Evolutionary conservation across 1,139 yeast genomes (phyloP), one percentile per base, ranked within the genome.

Genomic region (Taiozyma sp.): DNA sequence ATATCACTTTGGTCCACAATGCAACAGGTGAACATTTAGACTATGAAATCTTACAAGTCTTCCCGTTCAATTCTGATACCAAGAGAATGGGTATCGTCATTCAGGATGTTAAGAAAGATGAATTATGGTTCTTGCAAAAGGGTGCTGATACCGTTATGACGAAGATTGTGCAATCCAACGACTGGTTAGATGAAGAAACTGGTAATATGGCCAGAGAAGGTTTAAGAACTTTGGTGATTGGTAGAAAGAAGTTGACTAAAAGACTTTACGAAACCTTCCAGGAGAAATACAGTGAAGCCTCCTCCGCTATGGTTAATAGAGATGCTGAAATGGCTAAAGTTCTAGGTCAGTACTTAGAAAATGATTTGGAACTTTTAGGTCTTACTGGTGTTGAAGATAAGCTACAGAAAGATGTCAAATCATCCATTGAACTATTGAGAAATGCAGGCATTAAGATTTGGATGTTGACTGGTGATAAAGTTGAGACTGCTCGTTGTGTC

Each of bases 391-490:
- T 95, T 38, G 99, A 95, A 67, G 99, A 95, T 67, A 88, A 90
- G 63, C 75, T 95, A 47, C 99, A 95, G 67, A 79, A 80, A 50
- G 92, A 92, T 65, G 97, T 95, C 51, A 93, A 92, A 67, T 80
- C 96, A 0, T 89, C 97, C 0, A 84, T 95, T 54, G 99, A 95
- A 70, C 75, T 93, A 40, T 75, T 95, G 57, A 78, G 99, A 60
- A 93, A 95, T 70, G 99, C 99, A 0, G 99, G 99, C 2, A 83
- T 95, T 53, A 90, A 90, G 64, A 93, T 95, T 49, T 95, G 99
- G 99, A 95, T 95, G 99, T 74, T 95, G 48, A 95, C 99, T 0
- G 99, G 99, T 57, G 99, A 95, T 67, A 95, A 95, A 67, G 98
- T 93, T 9, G 99, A 95, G 70, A 95, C 99, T 0, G 99, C 99